These are phyloP conservation scores for Carex cristatella DNA, from an alignment of 176 grass and related monocot species.

Conservation along the genomic window DNA sequence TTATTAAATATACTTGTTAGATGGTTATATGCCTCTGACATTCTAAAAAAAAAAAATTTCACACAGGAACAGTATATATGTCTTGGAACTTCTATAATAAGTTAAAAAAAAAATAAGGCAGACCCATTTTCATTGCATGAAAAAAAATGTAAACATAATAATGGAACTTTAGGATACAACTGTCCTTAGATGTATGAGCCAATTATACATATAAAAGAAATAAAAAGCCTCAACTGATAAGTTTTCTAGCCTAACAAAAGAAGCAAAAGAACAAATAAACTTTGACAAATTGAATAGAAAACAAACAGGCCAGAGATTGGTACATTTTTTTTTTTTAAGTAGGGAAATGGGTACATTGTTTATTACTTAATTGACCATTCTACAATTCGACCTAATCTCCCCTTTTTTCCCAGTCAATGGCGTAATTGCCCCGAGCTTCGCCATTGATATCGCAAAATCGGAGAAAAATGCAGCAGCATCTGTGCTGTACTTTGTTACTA, in stretches of 20 bases:
- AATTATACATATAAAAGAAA: background rate
- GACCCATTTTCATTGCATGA: too few species aligned
- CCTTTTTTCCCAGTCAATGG: constrained; percentile 34
- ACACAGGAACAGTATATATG: too few species aligned
- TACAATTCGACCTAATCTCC: constrained; percentile 52
- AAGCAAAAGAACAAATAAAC: background rate
- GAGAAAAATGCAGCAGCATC: background rate
- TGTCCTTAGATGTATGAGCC: background rate
- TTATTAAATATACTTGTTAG: too few species aligned
- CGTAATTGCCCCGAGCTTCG: constrained; percentile 40
- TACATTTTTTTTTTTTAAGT: background rate
- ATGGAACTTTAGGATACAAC: background rate
- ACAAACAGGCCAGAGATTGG: background rate
- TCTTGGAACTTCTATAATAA: too few species aligned
- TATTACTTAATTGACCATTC: constrained; percentile 36
- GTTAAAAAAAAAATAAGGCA: background rate
- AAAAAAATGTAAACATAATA: too few species aligned
- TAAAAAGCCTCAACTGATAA: background rate
- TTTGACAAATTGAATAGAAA: background rate
- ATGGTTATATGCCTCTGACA: too few species aligned
- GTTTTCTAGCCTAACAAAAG: background rate
- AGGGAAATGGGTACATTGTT: background rate
- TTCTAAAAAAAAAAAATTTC: too few species aligned
- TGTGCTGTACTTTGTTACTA: constrained; percentile 30
- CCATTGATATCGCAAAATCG: constrained; percentile 50